Conservation (phyloP, 75 land plant species). For the Selaginella tamariscina region DNA sequence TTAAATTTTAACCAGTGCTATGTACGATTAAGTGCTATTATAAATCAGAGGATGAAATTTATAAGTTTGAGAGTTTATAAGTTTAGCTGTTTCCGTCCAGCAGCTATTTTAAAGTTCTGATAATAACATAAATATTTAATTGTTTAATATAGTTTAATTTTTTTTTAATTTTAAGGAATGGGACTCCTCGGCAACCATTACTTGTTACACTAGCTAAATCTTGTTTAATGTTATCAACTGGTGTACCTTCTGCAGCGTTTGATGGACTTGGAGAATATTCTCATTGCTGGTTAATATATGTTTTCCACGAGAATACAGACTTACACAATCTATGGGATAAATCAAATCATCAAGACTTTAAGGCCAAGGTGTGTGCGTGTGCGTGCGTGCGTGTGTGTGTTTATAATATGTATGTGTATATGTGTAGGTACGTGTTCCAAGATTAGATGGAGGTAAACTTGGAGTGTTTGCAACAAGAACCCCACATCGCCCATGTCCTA, state of each 20-base stretch:
- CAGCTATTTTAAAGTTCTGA: background rate
- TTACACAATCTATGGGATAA: constrained; percentile 75
- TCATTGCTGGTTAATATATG: constrained; percentile 95
- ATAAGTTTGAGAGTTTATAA: background rate
- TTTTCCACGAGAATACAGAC: constrained; percentile 92
- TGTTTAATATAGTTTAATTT: background rate
- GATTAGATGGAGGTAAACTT: constrained; percentile 70
- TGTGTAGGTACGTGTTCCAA: constrained; percentile 85
- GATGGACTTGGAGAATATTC: constrained; percentile 87
- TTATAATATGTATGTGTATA: background rate
- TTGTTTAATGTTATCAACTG: constrained; percentile 48
- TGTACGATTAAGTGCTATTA: background rate
- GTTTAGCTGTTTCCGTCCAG: background rate
- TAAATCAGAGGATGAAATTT: background rate
- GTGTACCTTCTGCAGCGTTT: constrained; percentile 65
- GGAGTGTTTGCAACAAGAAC: constrained; percentile 96
- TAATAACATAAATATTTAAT: too few species aligned
- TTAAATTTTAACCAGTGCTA: background rate
- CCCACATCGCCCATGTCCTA: constrained; percentile 95
- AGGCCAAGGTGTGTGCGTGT: constrained; percentile 65
- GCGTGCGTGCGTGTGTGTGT: background rate
- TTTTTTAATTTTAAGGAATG: constrained; percentile 51
- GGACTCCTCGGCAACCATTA: constrained; percentile 95
- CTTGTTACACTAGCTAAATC: constrained; percentile 83
- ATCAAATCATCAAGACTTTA: constrained; percentile 59